These are phyloP conservation scores for Thuja plicata DNA, from an alignment of 83 land plant species.

Conservation along the genomic window DNA sequence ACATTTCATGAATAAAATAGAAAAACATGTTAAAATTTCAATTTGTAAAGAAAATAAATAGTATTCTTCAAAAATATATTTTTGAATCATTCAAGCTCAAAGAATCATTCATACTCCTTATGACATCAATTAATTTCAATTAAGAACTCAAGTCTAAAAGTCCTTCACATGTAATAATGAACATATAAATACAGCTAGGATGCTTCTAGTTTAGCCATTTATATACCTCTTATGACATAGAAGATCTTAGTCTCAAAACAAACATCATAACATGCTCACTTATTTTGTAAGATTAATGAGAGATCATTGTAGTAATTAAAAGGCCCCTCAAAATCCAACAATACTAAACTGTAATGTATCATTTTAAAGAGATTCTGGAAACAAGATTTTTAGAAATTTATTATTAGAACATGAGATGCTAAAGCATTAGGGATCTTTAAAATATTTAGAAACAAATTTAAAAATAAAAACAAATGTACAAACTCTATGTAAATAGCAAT, in stretches of 20 bases:
- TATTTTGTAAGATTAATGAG: not conserved
- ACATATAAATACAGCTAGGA: not conserved
- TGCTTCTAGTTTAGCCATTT: not conserved
- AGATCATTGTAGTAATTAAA: not conserved
- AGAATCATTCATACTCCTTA: too few species aligned
- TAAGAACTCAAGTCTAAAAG: not conserved
- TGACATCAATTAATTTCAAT: too few species aligned
- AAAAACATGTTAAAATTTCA: too few species aligned
- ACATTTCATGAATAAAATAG: too few species aligned
- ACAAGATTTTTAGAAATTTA: not conserved
- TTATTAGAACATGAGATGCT: not conserved
- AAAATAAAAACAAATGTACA: too few species aligned
- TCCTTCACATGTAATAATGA: not conserved
- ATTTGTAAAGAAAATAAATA: too few species aligned
- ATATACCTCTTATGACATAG: not conserved
- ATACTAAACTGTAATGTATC: not conserved
- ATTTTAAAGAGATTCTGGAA: not conserved
- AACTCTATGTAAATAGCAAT: too few species aligned
- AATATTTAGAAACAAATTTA: too few species aligned
- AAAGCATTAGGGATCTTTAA: not conserved
- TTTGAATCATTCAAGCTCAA: too few species aligned
- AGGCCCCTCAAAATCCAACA: not conserved
- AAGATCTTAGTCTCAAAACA: not conserved
- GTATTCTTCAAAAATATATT: too few species aligned
- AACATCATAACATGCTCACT: not conserved